Evolutionary conservation across 306 rosid genomes (phyloP).

Genomic region (Malus sieversii): DNA sequence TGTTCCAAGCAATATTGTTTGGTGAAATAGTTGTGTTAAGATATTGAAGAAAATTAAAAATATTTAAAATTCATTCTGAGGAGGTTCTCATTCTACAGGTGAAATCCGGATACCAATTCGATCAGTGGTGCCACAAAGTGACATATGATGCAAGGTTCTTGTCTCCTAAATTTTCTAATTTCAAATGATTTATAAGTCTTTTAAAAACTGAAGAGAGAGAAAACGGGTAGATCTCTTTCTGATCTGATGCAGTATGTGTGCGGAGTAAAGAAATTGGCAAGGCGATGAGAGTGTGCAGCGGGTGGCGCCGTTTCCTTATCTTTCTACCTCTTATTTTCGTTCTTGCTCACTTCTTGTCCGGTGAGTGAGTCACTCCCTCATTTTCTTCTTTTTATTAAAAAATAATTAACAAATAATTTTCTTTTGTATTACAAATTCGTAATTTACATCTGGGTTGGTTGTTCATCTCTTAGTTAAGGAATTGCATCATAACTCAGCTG

Average conservation of each 20-base stretch:
- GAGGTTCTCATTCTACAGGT: no score
- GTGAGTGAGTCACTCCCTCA: slow-evolving; percentile 20
- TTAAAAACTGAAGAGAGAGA: no score
- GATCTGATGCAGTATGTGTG: background rate
- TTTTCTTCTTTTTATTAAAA: slow-evolving; percentile 4
- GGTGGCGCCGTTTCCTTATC: slow-evolving; percentile 57
- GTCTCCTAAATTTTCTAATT: no score
- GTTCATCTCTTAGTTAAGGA: slow-evolving; percentile 39
- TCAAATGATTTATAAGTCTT: no score
- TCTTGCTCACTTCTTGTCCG: slow-evolving; percentile 53
- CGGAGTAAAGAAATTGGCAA: background rate
- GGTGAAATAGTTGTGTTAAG: no score
- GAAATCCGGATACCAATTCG: no score
- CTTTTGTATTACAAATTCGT: background rate
- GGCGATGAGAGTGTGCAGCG: slow-evolving; percentile 50
- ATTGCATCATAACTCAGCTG: slow-evolving; percentile 41
- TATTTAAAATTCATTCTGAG: no score
- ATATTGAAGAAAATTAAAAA: no score
- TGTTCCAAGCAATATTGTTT: no score
- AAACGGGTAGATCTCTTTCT: background rate
- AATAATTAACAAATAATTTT: background rate
- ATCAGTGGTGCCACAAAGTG: no score
- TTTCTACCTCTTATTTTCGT: slow-evolving; percentile 61
- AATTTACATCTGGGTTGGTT: background rate
- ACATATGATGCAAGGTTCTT: no score